Base-by-base conservation (phyloP, 768 basidiomycete genomes). In the Crucibulum laeve region DNA sequence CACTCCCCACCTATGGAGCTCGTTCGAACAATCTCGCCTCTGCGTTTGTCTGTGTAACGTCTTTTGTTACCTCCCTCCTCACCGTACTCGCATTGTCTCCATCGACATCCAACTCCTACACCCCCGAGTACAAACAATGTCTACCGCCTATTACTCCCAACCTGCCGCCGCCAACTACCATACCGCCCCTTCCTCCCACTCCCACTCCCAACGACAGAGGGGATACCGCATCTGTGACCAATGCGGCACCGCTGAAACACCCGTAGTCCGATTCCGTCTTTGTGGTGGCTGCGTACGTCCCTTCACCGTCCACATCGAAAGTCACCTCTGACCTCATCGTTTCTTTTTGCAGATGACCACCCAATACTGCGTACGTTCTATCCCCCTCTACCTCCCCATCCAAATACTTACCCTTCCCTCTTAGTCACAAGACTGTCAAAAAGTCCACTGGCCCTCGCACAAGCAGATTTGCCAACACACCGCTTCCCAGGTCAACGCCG, bases 81-180 rank as follows among this genome's bases (percentile, higher is more conserved):
- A n/a, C n/a, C n/a, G n/a, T n/a, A n/a, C n/a, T n/a, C n/a, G n/a
- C n/a, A n/a, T n/a, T n/a, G n/a, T n/a, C n/a, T n/a, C n/a, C n/a
- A n/a, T n/a, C n/a, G n/a, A n/a, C n/a, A n/a, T n/a, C n/a, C n/a
- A n/a, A n/a, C n/a, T n/a, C n/a, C n/a, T n/a, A n/a, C n/a, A n/a
- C n/a, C n/a, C n/a, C n/a, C n/a, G n/a, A n/a, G n/a, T n/a, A n/a
- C n/a, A n/a, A 37, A 37, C 18, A 37, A 37, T 19, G 13, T 13
- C 35, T n/a, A 66, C 62, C 40, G 59, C 80, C 56, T 74, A 70
- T 65, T 84, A 84, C 70, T 50, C 77, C 30, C 79, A 79, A 44
- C 86, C 85, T 46, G 84, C 86, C 51, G 84, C 86, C 56, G 86
- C 86, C 60, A 87, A 87, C 78, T 88, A 85, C 65, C 71, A 82